phyloP scores from a whole-genome alignment of 1,284 basidiomycete species.

The Ustilago tritici region DNA sequence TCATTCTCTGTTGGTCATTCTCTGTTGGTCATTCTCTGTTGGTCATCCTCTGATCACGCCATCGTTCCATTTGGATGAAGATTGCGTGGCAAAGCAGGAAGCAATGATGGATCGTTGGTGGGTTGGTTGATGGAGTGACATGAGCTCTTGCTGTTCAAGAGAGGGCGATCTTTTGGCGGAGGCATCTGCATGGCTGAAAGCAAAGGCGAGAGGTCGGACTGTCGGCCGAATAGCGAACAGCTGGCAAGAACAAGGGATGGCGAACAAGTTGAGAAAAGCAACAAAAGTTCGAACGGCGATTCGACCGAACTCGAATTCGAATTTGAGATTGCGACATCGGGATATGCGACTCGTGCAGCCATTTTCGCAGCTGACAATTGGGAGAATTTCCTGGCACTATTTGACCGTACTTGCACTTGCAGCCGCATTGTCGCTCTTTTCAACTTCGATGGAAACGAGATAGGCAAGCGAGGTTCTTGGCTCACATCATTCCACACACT shows the following conservation, averaged over 20 bases:
- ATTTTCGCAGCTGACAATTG: not conserved
- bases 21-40: constrained; percentile 3
- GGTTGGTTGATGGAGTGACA: not conserved
- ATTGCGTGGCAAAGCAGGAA: constrained; percentile 19
- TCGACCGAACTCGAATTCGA: constrained; percentile 18
- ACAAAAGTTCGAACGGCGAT: constrained; percentile 3
- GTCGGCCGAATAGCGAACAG: not conserved
- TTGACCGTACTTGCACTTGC: not conserved
- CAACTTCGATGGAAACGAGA: no score
- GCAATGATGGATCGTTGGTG: constrained; percentile 3
- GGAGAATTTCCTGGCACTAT: constrained; percentile 17
- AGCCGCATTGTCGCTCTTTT: not conserved
- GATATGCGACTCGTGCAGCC: constrained; percentile 6
- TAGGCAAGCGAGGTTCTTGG: constrained; percentile 20
- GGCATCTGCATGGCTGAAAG: not conserved
- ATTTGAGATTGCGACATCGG: constrained; percentile 9
- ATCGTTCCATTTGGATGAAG: constrained; percentile 14
- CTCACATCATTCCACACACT: not conserved
- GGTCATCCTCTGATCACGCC: constrained; percentile 26
- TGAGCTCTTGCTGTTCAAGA: not conserved
- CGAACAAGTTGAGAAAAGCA: not conserved
- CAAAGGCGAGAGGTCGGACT: not conserved
- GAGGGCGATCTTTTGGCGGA: not conserved
- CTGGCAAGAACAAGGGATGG: not conserved
- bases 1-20: constrained; percentile 2